These are phyloP conservation scores for Nematocida displodere DNA, from an alignment of 371 early-diverging fungal species.

Conservation along the genomic window DNA sequence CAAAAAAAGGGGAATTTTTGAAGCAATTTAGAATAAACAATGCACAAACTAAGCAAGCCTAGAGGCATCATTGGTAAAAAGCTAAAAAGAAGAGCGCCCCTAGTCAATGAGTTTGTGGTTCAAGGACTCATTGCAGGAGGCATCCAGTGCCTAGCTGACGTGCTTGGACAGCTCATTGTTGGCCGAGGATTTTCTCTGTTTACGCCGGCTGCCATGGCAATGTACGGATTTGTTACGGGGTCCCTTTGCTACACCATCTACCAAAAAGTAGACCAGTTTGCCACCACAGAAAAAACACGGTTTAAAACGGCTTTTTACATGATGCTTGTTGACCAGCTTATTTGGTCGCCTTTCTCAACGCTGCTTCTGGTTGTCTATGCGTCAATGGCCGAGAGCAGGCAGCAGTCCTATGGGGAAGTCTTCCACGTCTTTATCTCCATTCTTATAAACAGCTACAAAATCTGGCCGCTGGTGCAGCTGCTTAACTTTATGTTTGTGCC, in stretches of 20 bases:
- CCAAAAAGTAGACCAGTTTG: background rate
- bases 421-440: background rate
- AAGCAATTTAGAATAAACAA: slow-evolving; percentile 45
- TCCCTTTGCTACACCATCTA: slow-evolving; percentile 31
- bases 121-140: slow-evolving; percentile 11
- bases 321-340: slow-evolving; percentile 47
- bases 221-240: slow-evolving; percentile 42
- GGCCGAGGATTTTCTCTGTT: background rate
- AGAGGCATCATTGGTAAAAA: slow-evolving; percentile 43
- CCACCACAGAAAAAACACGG: background rate
- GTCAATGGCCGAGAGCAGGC: background rate
- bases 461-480: slow-evolving; percentile 44
- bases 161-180: slow-evolving; percentile 9
- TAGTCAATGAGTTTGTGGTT: background rate
- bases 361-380: slow-evolving; percentile 13
- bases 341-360: slow-evolving; percentile 29
- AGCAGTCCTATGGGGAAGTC: background rate
- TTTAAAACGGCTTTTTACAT: slow-evolving; percentile 20
- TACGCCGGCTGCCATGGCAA: background rate
- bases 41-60: background rate
- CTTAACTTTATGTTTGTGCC: slow-evolving; percentile 47
- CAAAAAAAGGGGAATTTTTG: slow-evolving; percentile 52
- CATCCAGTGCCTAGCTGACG: slow-evolving; percentile 11
- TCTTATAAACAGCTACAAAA: slow-evolving; percentile 20
- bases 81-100: background rate